These are phyloP conservation scores for Fusarium sp. DNA, from an alignment of 2,329 filamentous ascomycete genomes.

Conservation along the genomic window DNA sequence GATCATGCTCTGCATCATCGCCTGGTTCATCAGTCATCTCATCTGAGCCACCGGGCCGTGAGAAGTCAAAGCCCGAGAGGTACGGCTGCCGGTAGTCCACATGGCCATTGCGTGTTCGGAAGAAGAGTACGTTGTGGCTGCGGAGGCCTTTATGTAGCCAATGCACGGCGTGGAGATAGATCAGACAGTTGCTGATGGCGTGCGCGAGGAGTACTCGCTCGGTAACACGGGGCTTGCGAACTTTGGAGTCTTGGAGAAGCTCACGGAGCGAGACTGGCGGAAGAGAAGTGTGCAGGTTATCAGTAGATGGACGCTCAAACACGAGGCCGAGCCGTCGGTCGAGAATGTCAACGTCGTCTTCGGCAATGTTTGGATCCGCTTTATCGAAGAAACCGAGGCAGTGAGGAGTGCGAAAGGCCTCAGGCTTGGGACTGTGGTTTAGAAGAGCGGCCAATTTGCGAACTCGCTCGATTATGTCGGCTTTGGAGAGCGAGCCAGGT, in stretches of 20 bases:
- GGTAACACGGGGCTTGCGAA: constrained; percentile 61
- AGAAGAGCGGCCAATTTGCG: constrained; percentile 61
- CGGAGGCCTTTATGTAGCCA: constrained; percentile 70
- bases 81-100: constrained; percentile 56
- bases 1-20: constrained; percentile 57
- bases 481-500: constrained; percentile 54
- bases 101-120: constrained; percentile 47
- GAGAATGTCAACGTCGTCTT: constrained; percentile 55
- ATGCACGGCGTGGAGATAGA: constrained; percentile 66
- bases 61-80: constrained; percentile 66
- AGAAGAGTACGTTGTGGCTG: constrained; percentile 65
- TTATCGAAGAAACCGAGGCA: constrained; percentile 64
- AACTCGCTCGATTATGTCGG: constrained; percentile 57
- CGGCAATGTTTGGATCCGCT: constrained; percentile 47
- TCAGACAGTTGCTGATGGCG: constrained; percentile 62
- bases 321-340: constrained; percentile 63
- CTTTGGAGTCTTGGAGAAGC: constrained; percentile 53
- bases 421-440: constrained; percentile 59
- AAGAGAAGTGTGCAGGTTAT: constrained; percentile 50
- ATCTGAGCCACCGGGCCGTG: constrained; percentile 60
- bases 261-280: constrained; percentile 60
- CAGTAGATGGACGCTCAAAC: constrained; percentile 60
- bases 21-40: constrained; percentile 62
- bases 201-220: constrained; percentile 63
- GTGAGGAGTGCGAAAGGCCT: constrained; percentile 61